Percentiles rank a stretch among this genome's conserved stretches.
Conservation (phyloP, 2,329 filamentous ascomycete species). For the Colletotrichum filicis region DNA sequence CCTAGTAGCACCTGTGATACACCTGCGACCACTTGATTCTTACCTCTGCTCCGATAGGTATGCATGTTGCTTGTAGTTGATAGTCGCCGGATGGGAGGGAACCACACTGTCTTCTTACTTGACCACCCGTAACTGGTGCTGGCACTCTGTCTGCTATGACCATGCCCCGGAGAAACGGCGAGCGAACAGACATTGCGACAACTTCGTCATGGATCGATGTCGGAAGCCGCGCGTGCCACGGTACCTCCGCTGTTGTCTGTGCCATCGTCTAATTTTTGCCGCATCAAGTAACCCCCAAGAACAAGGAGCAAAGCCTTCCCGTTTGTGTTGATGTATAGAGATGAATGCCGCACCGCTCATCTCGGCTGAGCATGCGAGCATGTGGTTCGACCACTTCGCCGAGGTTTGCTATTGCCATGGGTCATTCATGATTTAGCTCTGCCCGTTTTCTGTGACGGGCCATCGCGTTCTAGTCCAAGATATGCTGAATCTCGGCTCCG, state of each 20-base stretch:
- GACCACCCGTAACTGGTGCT: background rate
- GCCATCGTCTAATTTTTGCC: background rate
- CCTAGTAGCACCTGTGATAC: background rate
- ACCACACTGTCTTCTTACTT: background rate
- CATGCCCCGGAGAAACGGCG: background rate
- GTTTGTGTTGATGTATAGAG: background rate
- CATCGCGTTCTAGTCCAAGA: background rate
- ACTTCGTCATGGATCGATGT: conserved; percentile 1
- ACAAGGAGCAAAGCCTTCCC: background rate
- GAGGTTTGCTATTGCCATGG: background rate
- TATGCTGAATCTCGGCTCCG: conserved; percentile 3
- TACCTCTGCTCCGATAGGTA: background rate
- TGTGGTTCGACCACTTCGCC: background rate
- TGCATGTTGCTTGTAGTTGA: background rate
- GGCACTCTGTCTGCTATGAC: background rate
- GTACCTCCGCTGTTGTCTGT: background rate
- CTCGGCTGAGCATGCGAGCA: background rate
- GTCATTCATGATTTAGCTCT: background rate
- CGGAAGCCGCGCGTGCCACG: background rate
- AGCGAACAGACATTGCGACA: background rate
- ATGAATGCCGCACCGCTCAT: background rate
- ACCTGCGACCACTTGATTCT: background rate
- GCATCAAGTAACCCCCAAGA: background rate
- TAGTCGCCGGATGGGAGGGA: background rate
- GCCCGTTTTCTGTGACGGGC: background rate